phyloP scores from a whole-genome alignment of 768 basidiomycete species.

The Hortiboletus flavorubellus region DNA sequence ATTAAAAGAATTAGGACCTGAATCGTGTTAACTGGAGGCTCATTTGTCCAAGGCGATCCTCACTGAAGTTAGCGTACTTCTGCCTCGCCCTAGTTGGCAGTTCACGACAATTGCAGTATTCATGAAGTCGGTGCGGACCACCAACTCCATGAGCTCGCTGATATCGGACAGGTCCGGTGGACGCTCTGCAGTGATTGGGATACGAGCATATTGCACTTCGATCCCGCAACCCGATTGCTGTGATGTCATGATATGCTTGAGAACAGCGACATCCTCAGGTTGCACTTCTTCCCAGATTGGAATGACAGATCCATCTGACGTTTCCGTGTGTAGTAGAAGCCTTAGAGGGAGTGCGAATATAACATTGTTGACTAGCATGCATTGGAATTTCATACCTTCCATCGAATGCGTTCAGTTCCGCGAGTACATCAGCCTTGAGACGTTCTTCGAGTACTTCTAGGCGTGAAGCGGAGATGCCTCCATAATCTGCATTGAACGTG shows the following conservation, averaged over 20 bases:
- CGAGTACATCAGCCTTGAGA: conserved; percentile 80
- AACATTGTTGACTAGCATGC: not conserved
- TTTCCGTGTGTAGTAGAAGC: conserved; percentile 87
- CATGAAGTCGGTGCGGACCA: conserved; percentile 62
- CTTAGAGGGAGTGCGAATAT: conserved; percentile 34
- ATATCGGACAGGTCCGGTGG: conserved; percentile 73
- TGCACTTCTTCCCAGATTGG: conserved; percentile 94
- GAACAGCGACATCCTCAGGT: conserved; percentile 65
- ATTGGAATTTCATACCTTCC: conserved; percentile 55
- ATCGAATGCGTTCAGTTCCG: conserved; percentile 79
- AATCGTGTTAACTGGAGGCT: not conserved
- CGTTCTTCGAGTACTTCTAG: conserved; percentile 90
- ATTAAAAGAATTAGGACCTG: conserved; percentile 82
- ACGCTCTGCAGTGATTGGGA: conserved; percentile 92
- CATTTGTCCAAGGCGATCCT: conserved; percentile 20
- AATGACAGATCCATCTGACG: conserved; percentile 79
- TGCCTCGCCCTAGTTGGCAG: conserved; percentile 90
- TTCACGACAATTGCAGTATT: conserved; percentile 88
- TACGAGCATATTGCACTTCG: conserved; percentile 73
- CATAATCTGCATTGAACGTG: conserved; percentile 62
- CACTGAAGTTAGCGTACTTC: conserved; percentile 89
- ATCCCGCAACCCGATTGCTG: conserved; percentile 44
- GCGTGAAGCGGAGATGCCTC: conserved; percentile 88
- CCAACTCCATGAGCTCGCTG: conserved; percentile 74
- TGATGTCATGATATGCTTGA: conserved; percentile 84